These are phyloP conservation scores for Colletotrichum lini DNA, from an alignment of 2,329 filamentous ascomycete species.

Conservation along the genomic window DNA sequence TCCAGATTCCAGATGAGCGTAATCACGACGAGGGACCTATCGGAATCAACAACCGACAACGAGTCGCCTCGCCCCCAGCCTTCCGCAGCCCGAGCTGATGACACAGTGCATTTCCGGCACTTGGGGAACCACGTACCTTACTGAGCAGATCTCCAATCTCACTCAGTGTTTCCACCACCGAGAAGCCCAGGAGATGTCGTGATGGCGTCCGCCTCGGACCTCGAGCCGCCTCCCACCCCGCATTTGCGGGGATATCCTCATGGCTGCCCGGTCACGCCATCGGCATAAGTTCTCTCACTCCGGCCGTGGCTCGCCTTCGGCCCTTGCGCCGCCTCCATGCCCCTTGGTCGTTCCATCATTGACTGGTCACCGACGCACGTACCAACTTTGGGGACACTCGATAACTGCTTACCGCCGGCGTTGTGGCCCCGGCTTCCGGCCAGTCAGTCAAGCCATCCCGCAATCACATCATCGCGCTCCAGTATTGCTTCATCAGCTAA, in stretches of 20 bases:
- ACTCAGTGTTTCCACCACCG: slow-evolving; percentile 25
- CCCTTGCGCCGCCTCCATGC: background rate
- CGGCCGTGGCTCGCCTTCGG: slow-evolving; percentile 4
- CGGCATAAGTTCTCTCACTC: slow-evolving; percentile 17
- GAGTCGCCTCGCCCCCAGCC: background rate
- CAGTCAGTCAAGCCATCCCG: slow-evolving; percentile 34
- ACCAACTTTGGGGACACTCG: slow-evolving; percentile 1
- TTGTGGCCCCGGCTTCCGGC: slow-evolving; percentile 32
- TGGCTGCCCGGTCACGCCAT: slow-evolving; percentile 40
- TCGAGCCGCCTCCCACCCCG: slow-evolving; percentile 37
- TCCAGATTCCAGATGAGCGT: slow-evolving; percentile 24
- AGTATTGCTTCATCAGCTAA: slow-evolving; percentile 42
- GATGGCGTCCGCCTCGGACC: slow-evolving; percentile 29
- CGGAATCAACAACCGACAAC: slow-evolving; percentile 19
- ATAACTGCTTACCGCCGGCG: slow-evolving; percentile 31
- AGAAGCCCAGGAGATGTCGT: slow-evolving; percentile 25
- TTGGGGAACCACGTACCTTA: slow-evolving; percentile 1
- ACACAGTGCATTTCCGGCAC: too few relatives aligned
- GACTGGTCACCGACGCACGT: slow-evolving; percentile 18
- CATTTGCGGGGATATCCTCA: slow-evolving; percentile 32
- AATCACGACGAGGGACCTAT: background rate
- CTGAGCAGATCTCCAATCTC: background rate
- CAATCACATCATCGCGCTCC: slow-evolving; percentile 42
- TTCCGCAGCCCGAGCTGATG: background rate
- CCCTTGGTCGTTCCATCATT: background rate